Conservation (phyloP, 2,329 filamentous ascomycete species). For the Xylariales sp. region DNA sequence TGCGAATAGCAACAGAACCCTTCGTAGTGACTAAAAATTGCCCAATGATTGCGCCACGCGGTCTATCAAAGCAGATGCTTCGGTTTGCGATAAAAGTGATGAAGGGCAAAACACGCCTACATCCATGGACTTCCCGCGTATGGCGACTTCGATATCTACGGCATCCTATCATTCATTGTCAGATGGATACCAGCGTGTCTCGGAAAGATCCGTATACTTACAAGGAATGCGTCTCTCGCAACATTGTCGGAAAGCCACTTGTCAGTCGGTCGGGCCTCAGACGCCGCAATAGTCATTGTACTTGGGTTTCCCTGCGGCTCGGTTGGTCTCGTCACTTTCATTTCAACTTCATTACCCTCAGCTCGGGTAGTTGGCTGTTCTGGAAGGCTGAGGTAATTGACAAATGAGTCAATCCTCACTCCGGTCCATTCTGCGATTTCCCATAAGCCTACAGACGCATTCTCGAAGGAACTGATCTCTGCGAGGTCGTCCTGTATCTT, state of each 20-base stretch:
- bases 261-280: slow-evolving; percentile 8
- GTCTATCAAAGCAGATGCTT: slow-evolving; percentile 15
- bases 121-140: slow-evolving; percentile 19
- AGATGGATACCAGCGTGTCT: not conserved
- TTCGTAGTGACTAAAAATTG: no score
- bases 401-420: slow-evolving; percentile 63
- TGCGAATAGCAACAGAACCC: no score
- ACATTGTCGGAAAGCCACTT: slow-evolving; percentile 13
- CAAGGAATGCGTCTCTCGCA: slow-evolving; percentile 16
- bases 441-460: slow-evolving; percentile 58
- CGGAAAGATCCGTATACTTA: slow-evolving; percentile 10
- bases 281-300: not conserved
- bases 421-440: slow-evolving; percentile 75
- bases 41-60: no score
- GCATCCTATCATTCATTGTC: slow-evolving; percentile 16
- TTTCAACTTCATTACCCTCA: not conserved
- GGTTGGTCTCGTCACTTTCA: not conserved
- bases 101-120: slow-evolving; percentile 23
- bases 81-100: slow-evolving; percentile 11
- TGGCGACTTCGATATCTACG: slow-evolving; percentile 24
- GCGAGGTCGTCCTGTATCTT: slow-evolving; percentile 65
- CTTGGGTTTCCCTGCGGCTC: not conserved
- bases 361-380: not conserved
- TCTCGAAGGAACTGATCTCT: slow-evolving; percentile 50
- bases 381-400: slow-evolving; percentile 71